Evolutionary conservation across 768 basidiomycete genomes (phyloP), one percentile per base, ranked within the genome.

Genomic region (Leccinum uliginosum): DNA sequence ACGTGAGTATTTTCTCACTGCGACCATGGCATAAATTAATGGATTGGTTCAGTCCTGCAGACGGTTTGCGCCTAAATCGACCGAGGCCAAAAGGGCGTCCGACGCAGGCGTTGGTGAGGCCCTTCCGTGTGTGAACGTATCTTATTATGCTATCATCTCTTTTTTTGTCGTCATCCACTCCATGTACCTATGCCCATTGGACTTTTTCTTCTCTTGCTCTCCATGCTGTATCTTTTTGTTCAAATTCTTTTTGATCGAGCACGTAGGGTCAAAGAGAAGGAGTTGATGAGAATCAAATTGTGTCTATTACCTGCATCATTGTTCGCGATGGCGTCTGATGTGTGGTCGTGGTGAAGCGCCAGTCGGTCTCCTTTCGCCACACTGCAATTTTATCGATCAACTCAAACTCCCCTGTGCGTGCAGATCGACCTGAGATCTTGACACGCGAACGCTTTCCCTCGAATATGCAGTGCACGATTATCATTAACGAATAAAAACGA

Each of bases 81-180:
- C 80, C 80, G 14, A 73, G 79, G 46, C 79, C 79, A 3, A 74
- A 71, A 38, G 76, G 76, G 43, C 71, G 79, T 32, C 74, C 74
- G 14, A 74, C 71, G 38, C 75, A 67, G 34, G 70, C 69, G 35
- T 67, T 70, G 11, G 58, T 48, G 46, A 64, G 59, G 43, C 65
- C 71, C 12, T 56, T 71, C 26, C 66, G 69, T 50, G 66, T 54
- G 40, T 74, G 52, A 60, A 46, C 23, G 27, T 17, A 24, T 19
- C 10, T 51, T 2, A 6, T 34, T 23, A 38, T 57, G 19, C 30
- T 11, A 2, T 19, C 14, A 32, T 23, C 4, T 40, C 14, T 48
- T 3, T 11, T 27, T 49, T 55, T 56, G 19, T 66, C 48, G 51
- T n/a, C 54, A 54, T 54, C 56, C 34, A 35, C 34, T 12, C 15